phyloP scores from a whole-genome alignment of 2,329 filamentous ascomycete genomes.

The Botrytis pseudocinerea region DNA sequence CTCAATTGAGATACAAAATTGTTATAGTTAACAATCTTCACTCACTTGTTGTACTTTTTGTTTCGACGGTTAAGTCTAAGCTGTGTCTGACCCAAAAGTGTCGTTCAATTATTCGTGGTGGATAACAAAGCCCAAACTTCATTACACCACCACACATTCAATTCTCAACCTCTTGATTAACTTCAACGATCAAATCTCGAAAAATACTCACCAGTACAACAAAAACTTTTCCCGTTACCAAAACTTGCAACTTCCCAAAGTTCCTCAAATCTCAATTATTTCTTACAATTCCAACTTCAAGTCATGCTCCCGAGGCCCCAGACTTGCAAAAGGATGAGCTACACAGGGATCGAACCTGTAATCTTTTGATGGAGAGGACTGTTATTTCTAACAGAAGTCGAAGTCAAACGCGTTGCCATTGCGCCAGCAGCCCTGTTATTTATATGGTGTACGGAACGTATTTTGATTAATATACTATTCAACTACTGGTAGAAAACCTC shows the following conservation, averaged over 20 bases:
- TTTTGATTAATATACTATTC: neutral
- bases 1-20: neutral
- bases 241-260: neutral
- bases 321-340: neutral
- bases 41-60: neutral
- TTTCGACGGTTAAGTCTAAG: neutral
- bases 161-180: neutral
- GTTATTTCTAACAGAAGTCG: constrained; percentile 13
- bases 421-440: constrained; percentile 13
- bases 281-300: neutral
- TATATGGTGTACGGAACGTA: fast-evolving
- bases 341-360: constrained; percentile 17
- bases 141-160: neutral
- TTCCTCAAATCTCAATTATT: neutral
- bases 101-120: too few relatives aligned
- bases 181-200: neutral
- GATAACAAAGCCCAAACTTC: neutral
- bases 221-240: neutral
- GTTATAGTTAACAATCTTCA: neutral
- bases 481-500: neutral
- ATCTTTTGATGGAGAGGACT: constrained; percentile 10
- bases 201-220: neutral
- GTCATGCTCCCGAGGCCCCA: too few relatives aligned
- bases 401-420: constrained; percentile 23
- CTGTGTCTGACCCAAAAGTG: neutral